phyloP scores from a whole-genome alignment of 2,329 filamentous ascomycete genomes.

The Fusarium paranaense region DNA sequence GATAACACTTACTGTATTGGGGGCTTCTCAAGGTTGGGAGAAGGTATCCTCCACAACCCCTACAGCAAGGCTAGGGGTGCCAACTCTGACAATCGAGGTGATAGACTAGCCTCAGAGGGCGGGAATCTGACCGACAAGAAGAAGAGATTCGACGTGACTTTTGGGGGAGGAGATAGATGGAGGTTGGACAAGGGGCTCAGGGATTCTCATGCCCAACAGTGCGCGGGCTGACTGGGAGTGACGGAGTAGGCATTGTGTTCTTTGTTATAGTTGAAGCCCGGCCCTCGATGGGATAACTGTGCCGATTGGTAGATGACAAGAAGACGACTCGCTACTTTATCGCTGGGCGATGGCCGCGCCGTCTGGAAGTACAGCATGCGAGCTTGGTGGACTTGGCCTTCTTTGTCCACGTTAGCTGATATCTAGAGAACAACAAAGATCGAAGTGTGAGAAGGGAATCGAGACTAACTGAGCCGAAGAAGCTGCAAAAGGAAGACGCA shows the following conservation, averaged over 20 bases:
- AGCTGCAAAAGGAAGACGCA: not conserved
- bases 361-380: not conserved
- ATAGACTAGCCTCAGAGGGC: not conserved
- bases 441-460: not conserved
- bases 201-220: not conserved
- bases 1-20: constrained; percentile 12
- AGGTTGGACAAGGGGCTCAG: not conserved
- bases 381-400: no score
- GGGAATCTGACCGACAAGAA: not conserved
- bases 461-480: not conserved
- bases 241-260: not conserved
- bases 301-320: not conserved
- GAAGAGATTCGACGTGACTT: not conserved
- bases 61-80: not conserved
- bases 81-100: not conserved
- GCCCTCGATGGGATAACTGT: not conserved
- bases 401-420: not conserved
- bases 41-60: not conserved
- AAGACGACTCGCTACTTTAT: not conserved
- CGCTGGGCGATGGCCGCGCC: not conserved
- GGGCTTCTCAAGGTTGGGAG: constrained; percentile 1
- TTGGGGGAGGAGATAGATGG: not conserved
- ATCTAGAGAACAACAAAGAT: not conserved
- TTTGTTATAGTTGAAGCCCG: not conserved
- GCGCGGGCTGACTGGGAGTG: not conserved